phyloP scores from a whole-genome alignment of 2,329 filamentous ascomycete genomes.

The Botryotinia convoluta region DNA sequence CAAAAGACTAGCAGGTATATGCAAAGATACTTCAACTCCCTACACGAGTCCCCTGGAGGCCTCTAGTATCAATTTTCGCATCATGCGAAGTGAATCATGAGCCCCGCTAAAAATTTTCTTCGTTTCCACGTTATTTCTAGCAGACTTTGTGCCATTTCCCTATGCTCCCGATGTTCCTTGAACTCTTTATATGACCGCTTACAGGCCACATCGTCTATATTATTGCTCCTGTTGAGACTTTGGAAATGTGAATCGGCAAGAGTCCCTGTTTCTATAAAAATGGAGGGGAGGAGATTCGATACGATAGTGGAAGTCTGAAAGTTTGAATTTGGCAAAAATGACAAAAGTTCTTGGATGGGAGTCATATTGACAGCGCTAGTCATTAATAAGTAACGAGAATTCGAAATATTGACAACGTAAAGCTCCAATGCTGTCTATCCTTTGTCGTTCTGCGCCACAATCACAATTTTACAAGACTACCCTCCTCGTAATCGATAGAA shows the following conservation, averaged over 20 bases:
- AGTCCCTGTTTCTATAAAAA: background rate
- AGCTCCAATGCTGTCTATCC: background rate
- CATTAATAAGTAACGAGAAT: background rate
- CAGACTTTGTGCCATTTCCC: background rate
- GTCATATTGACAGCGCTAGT: background rate
- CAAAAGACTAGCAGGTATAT: background rate
- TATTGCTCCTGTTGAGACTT: background rate
- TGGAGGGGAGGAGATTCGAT: background rate
- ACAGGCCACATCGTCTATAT: background rate
- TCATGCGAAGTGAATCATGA: background rate
- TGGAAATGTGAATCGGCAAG: background rate
- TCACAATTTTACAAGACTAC: background rate
- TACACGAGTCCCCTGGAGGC: background rate
- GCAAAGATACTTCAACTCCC: background rate
- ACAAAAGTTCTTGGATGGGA: background rate
- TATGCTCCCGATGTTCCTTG: background rate
- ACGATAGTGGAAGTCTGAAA: background rate
- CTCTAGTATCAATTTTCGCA: background rate
- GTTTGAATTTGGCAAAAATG: background rate
- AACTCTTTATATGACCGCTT: background rate
- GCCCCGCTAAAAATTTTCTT: background rate
- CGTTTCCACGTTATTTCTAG: background rate
- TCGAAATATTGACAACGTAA: background rate
- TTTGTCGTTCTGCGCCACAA: background rate
- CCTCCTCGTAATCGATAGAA: background rate